Evolutionary conservation across 352 stramenopile genomes (phyloP), one percentile per base, ranked within the genome.

Genomic region (Phytophthora vignae): DNA sequence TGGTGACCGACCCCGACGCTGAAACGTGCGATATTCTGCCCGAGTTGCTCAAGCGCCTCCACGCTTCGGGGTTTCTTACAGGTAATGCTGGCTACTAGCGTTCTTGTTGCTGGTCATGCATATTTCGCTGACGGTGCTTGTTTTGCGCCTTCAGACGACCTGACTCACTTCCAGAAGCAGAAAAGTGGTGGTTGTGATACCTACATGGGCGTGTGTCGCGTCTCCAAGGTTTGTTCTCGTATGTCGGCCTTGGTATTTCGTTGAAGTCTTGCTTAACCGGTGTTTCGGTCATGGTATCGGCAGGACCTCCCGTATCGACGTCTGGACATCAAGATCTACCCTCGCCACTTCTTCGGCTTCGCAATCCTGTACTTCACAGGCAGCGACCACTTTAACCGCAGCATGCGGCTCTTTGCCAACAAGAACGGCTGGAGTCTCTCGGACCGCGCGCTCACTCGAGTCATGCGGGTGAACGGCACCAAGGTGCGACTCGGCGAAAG

Each of bases 351-450:
- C 33, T 96, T 94, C 57, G 83, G 88, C 3, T 96, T 95, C 66
- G 91, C 91, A 22, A 74, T 96, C 27, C 67, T 98, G 33, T 97
- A 98, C 66, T 98, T 98, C 69, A 98, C 93, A 0, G 91, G 92
- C 25, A 97, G 88, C 64, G 91, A 97, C 64, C 90, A 97, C 49
- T 98, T 98, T 62, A 98, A 98, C 69, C 79, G 80, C 38, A 96
- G 86, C 31, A 95, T 97, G 84, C 74, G 90, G 14, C 75, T 92
- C 0, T 96, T 85, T 74, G 88, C 88, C 2, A 89, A 86, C 55
- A 92, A 90, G 42, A 94, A 94, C 46, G 90, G 87, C 15, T 94
- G 82, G 78, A 93, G 71, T 56, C 74, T 94, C 2, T 95, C 87
- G 7, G 86, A 96, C 49, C 84, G 78, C 9, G 78, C 66, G 17